Conservation (phyloP, 2,329 filamentous ascomycete species). For the Nemania bipapillata region DNA sequence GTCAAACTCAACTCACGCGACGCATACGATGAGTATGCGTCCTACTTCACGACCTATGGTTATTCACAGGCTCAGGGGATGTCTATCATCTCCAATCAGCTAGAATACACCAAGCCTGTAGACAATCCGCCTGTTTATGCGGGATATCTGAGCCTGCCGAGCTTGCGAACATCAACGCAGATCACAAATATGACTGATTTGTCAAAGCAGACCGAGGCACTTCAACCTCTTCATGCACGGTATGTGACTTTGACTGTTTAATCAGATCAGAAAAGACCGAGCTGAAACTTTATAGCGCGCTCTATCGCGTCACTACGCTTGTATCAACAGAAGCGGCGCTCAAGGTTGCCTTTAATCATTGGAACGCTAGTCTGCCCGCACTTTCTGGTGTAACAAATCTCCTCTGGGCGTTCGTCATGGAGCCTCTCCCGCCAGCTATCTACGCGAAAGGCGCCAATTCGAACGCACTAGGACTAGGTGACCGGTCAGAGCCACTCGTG, state of each 20-base stretch:
- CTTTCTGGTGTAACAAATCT: conserved; percentile 22
- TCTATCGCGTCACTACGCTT: too few species aligned
- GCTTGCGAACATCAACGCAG: not conserved
- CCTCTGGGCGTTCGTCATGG: conserved; percentile 31
- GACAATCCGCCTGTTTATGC: conserved; percentile 12
- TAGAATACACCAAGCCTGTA: conserved; percentile 8
- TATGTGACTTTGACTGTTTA: too few species aligned
- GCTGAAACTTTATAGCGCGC: too few species aligned
- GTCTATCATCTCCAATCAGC: not conserved
- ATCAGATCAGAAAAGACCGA: too few species aligned
- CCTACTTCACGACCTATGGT: not conserved
- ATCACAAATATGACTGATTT: conserved; percentile 12
- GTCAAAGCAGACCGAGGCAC: not conserved
- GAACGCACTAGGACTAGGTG: conserved; percentile 34
- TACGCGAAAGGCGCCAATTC: conserved; percentile 25
- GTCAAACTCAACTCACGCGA: not conserved
- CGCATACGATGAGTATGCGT: not conserved
- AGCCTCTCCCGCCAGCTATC: conserved; percentile 38
- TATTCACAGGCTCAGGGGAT: not conserved
- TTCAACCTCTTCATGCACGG: too few species aligned
- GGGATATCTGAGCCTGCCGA: not conserved
- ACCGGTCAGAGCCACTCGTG: not conserved
- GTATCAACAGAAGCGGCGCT: too few species aligned
- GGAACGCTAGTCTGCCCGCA: conserved; percentile 7
- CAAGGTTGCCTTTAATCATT: too few species aligned